Conservation (phyloP, 106 monocot species). For the Amphibolis antarctica region DNA sequence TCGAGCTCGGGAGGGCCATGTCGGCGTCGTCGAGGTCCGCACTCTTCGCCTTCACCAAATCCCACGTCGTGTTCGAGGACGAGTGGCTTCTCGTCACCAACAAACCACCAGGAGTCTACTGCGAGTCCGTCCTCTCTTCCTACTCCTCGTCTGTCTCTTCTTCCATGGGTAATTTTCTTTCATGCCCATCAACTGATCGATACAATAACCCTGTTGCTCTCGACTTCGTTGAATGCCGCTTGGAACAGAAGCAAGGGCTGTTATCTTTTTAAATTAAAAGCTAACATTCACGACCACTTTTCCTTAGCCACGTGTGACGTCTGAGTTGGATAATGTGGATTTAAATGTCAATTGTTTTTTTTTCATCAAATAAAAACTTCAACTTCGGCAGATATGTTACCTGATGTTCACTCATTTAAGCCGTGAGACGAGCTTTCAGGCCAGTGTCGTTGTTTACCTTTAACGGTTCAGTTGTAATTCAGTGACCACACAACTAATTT, state of each 20-base stretch:
- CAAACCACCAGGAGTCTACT: conserved; percentile 85
- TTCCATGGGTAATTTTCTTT: conserved; percentile 1
- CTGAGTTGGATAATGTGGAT: too few relatives aligned
- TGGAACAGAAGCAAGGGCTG: too few relatives aligned
- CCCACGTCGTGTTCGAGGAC: conserved; percentile 58
- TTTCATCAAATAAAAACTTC: too few relatives aligned
- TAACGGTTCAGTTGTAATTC: not conserved
- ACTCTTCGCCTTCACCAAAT: conserved; percentile 17
- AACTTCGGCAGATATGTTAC: too few relatives aligned
- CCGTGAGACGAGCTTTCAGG: too few relatives aligned
- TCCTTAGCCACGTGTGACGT: too few relatives aligned
- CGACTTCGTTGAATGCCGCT: too few relatives aligned
- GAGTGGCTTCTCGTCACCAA: conserved; percentile 65
- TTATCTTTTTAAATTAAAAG: too few relatives aligned
- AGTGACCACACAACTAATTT: not conserved
- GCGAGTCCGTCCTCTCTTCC: conserved; percentile 63
- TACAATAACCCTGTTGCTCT: not conserved
- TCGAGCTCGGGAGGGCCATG: conserved; percentile 74
- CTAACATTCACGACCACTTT: too few relatives aligned
- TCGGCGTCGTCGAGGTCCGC: conserved; percentile 58
- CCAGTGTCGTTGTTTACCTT: too few relatives aligned
- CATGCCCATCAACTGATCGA: not conserved
- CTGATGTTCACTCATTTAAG: too few relatives aligned
- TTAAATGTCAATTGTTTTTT: too few relatives aligned
- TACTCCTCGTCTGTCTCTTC: conserved; percentile 12